These are phyloP conservation scores for Kitagawia praeruptora DNA, from an alignment of 129 eudicot genomes.

Conservation along the genomic window DNA sequence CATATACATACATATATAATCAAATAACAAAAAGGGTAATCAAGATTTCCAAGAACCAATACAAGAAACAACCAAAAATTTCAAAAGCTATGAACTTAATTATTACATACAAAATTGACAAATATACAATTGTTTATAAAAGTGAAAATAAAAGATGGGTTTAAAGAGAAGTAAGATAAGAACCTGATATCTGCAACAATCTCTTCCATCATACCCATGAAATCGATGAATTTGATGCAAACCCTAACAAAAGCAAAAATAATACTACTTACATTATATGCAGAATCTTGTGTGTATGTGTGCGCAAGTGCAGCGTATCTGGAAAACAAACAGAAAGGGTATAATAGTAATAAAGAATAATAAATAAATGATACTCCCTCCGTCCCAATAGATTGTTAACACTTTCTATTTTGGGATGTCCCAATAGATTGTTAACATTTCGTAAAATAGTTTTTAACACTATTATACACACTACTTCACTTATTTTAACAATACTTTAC, in stretches of 20 bases:
- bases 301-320: background rate
- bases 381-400: no score
- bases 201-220: constrained; percentile 35
- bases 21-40: background rate
- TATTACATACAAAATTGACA: no score
- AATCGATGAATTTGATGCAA: background rate
- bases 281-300: no score
- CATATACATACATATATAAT: background rate
- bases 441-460: no score
- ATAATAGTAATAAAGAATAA: no score
- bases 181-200: constrained; percentile 53
- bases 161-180: constrained; percentile 6
- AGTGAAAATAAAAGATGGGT: background rate
- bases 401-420: no score
- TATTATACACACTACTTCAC: no score
- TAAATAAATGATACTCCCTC: no score
- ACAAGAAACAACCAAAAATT: background rate
- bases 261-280: no score
- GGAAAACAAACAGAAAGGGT: background rate
- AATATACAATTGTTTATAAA: background rate
- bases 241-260: background rate
- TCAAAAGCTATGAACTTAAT: no score
- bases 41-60: background rate
- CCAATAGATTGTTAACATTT: no score
- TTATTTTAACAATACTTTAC: no score